Evolutionary conservation across 306 rosid species (phyloP).

Genomic region (Heteromeles arbutifolia): DNA sequence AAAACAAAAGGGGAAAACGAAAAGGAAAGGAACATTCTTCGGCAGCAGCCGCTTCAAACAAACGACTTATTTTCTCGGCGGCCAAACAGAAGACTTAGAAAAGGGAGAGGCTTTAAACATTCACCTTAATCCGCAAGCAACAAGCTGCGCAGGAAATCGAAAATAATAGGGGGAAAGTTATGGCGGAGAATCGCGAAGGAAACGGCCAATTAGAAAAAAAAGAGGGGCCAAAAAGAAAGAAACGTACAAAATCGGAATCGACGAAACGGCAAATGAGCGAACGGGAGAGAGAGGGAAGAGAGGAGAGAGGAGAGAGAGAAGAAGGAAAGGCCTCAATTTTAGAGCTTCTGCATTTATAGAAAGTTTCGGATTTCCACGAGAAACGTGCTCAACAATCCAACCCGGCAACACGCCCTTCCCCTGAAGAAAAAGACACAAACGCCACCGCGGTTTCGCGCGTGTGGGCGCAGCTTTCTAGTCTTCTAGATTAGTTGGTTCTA

Average conservation of each 20-base stretch:
- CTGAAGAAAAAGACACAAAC: background rate
- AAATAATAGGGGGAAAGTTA: background rate
- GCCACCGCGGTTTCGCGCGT: background rate
- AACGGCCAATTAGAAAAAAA: conserved; percentile 9
- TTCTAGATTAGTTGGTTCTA: background rate
- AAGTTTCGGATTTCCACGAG: conserved; percentile 14
- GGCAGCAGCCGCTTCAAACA: background rate
- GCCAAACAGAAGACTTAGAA: conserved; percentile 22
- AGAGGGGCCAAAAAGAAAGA: background rate
- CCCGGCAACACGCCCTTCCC: background rate
- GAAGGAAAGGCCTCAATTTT: background rate
- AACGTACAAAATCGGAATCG: conserved; percentile 2
- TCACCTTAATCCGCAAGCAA: conserved; percentile 15
- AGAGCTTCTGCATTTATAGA: conserved; percentile 40
- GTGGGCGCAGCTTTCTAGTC: background rate
- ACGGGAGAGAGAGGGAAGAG: background rate
- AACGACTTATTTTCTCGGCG: background rate
- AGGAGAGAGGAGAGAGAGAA: background rate
- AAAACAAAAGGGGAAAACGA: background rate
- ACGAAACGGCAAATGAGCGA: conserved; percentile 17
- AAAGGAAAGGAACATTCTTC: background rate
- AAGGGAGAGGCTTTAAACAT: background rate
- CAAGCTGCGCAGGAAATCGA: background rate
- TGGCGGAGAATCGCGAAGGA: background rate
- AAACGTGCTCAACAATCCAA: conserved; percentile 8